These are phyloP conservation scores for Neurospora tetraspora DNA, from an alignment of 495 filamentous ascomycete genomes.

Conservation along the genomic window DNA sequence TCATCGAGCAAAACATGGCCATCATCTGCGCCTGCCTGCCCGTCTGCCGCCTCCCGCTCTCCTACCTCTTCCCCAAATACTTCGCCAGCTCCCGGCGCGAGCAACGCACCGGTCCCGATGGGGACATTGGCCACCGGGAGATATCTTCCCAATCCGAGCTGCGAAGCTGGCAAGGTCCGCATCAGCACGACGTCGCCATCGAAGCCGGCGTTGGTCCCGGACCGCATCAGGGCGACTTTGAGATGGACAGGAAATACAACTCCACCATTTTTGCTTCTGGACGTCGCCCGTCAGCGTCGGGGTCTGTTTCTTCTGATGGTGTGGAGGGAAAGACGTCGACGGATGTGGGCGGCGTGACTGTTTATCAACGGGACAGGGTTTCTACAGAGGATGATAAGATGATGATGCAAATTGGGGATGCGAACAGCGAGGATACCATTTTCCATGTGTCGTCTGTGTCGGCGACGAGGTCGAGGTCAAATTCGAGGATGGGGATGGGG, in stretches of 20 bases:
- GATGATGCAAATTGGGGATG: constrained; percentile 11
- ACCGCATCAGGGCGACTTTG: neutral
- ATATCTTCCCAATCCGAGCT: neutral
- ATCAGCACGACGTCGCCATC: neutral
- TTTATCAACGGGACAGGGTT: neutral
- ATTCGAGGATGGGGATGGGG: neutral
- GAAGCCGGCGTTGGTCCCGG: neutral
- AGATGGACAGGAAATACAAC: neutral
- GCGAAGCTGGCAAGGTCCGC: neutral
- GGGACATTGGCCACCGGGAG: neutral
- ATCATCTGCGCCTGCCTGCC: constrained; percentile 41
- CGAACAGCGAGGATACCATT: constrained; percentile 35
- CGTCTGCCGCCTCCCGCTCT: constrained; percentile 22
- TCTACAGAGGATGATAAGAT: neutral
- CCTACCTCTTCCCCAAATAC: constrained; percentile 11
- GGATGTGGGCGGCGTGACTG: neutral
- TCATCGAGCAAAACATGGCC: constrained; percentile 34
- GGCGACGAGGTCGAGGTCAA: neutral
- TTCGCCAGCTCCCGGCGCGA: constrained; percentile 9
- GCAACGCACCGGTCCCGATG: neutral
- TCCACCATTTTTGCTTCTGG: neutral
- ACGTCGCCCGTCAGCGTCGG: neutral
- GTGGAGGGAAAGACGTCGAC: neutral
- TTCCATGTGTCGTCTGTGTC: constrained; percentile 16
- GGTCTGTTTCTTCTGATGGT: neutral